These are phyloP conservation scores for Wickerhamomyces bisporus DNA, from an alignment of 805 yeast genomes.

Conservation along the genomic window DNA sequence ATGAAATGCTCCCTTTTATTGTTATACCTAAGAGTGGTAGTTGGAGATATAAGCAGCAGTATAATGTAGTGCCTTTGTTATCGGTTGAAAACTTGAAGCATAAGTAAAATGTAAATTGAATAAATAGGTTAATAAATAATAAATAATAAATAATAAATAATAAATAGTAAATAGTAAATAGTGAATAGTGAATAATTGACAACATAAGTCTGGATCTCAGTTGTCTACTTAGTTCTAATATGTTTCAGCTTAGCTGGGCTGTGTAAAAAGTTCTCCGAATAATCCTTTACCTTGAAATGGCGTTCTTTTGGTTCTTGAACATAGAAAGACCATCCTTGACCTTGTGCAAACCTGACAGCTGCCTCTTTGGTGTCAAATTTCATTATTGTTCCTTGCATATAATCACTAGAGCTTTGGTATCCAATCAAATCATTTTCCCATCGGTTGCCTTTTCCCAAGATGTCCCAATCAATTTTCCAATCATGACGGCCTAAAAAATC, in stretches of 20 bases:
- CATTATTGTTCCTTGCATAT: conserved; percentile 60
- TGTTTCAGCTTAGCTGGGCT: conserved; percentile 68
- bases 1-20: no score
- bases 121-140: conserved; percentile 1
- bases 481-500: conserved; percentile 36
- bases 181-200: no score
- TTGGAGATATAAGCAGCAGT: no score
- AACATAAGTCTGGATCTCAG: no score
- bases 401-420: conserved; percentile 69
- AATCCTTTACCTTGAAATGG: conserved; percentile 69
- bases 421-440: conserved; percentile 92
- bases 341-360: conserved; percentile 72
- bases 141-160: conserved; percentile 7
- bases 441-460: conserved; percentile 67
- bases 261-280: conserved; percentile 67
- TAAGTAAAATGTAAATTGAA: no score
- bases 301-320: conserved; percentile 78
- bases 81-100: no score
- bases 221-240: conserved; percentile 62
- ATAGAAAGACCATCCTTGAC: conserved; percentile 82
- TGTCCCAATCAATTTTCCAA: conserved; percentile 87
- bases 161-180: conserved; percentile 3
- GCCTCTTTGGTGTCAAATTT: conserved; percentile 71
- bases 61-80: no score
- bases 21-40: no score